phyloP scores from a whole-genome alignment of 176 grass and related monocot genomes.

The Secale cereale region DNA sequence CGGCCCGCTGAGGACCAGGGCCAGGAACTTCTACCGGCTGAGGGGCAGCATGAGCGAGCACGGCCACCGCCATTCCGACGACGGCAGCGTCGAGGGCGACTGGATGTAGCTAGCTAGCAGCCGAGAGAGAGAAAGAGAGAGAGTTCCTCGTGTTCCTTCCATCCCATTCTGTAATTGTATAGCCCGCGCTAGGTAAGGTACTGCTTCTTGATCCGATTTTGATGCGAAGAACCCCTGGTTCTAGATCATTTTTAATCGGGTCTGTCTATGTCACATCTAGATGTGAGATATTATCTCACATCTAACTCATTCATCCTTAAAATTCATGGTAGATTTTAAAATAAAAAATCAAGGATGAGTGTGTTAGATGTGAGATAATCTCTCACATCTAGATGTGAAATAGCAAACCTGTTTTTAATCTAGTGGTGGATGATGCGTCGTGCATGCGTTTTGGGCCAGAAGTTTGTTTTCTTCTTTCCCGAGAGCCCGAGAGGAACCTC shows the following conservation, averaged over 20 bases:
- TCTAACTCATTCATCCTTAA: too few relatives aligned
- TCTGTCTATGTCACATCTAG: too few relatives aligned
- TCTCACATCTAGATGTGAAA: too few relatives aligned
- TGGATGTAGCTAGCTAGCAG: slow-evolving; percentile 26
- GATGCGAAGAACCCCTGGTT: slow-evolving; percentile 29
- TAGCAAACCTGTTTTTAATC: too few relatives aligned
- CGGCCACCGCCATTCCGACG: slow-evolving; percentile 57
- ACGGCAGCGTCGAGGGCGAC: slow-evolving; percentile 42
- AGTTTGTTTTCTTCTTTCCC: background rate
- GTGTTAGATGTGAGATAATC: too few relatives aligned
- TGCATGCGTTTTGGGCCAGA: slow-evolving; percentile 3
- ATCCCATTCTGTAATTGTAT: slow-evolving; percentile 29
- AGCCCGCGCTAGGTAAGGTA: slow-evolving; percentile 21
- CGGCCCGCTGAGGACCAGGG: slow-evolving; percentile 76
- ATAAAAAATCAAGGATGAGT: too few relatives aligned
- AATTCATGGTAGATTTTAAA: too few relatives aligned
- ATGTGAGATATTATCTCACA: too few relatives aligned
- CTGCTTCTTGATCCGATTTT: slow-evolving; percentile 31
- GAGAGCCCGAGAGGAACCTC: too few relatives aligned
- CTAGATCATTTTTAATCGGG: slow-evolving; percentile 8
- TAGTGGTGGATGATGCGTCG: background rate
- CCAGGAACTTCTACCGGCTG: slow-evolving; percentile 63
- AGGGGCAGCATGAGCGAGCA: slow-evolving; percentile 93
- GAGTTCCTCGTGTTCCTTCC: background rate
- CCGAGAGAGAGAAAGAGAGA: background rate